Conservation (phyloP, 73 alveolate species). For the Durusdinium trenchii region DNA sequence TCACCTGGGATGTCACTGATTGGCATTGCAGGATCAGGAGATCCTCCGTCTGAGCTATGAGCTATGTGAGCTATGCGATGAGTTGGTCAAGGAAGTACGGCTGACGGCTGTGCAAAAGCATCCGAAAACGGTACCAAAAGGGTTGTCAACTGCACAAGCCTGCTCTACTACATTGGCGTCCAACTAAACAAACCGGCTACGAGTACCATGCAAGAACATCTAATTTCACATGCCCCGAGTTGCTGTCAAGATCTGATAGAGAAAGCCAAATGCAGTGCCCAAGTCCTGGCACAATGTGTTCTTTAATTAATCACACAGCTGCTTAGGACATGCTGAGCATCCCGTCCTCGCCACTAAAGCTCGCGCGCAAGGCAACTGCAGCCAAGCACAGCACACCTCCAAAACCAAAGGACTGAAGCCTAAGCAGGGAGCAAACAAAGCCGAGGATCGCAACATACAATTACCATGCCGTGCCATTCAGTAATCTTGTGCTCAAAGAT, state of each 20-base stretch:
- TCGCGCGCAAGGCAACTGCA: slow-evolving; percentile 67
- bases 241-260: slow-evolving; percentile 43
- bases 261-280: slow-evolving; percentile 61
- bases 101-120: too few species aligned
- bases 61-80: too few species aligned
- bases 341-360: slow-evolving; percentile 70
- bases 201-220: too few species aligned
- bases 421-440: not conserved
- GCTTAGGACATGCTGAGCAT: not conserved
- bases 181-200: too few species aligned
- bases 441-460: not conserved
- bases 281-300: not conserved
- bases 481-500: too few species aligned
- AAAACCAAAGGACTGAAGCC: slow-evolving; percentile 88
- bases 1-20: not conserved
- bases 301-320: not conserved
- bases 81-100: too few species aligned
- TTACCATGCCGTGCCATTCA: not conserved
- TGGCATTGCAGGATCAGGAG: too few species aligned
- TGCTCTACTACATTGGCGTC: too few species aligned
- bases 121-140: too few species aligned
- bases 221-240: too few species aligned
- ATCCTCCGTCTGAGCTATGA: too few species aligned
- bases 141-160: too few species aligned
- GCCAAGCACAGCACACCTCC: slow-evolving; percentile 89